Evolutionary conservation across 2,329 filamentous ascomycete genomes (phyloP).

Genomic region (Aspergillus sclerotialis): DNA sequence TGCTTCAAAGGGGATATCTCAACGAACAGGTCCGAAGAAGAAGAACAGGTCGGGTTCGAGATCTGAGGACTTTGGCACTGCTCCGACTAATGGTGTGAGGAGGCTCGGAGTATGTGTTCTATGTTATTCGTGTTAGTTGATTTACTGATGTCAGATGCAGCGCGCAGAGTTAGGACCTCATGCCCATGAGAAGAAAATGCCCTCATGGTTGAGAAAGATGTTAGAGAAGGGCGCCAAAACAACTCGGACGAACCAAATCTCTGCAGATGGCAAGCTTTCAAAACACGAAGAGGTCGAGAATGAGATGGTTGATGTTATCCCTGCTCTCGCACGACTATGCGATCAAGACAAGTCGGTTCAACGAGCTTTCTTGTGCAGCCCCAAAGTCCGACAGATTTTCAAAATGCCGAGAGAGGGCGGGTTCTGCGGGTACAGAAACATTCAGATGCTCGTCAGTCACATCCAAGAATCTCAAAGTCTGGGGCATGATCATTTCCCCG

Average conservation of each 20-base stretch:
- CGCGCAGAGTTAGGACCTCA: constrained; percentile 62
- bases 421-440: constrained; percentile 93
- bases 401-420: constrained; percentile 78
- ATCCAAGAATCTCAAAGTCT: constrained; percentile 54
- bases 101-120: constrained; percentile 22
- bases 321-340: constrained; percentile 56
- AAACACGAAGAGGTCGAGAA: constrained; percentile 42
- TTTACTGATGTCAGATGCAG: constrained; percentile 21
- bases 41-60: constrained; percentile 2
- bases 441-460: constrained; percentile 83
- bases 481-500: constrained; percentile 55
- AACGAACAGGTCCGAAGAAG: background rate
- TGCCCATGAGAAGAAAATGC: constrained; percentile 69
- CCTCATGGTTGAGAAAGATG: constrained; percentile 57
- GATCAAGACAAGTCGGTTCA: constrained; percentile 58
- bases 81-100: constrained; percentile 11
- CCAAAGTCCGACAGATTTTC: constrained; percentile 68
- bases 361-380: constrained; percentile 73
- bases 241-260: constrained; percentile 46
- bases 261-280: constrained; percentile 35
- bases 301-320: constrained; percentile 49
- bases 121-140: background rate
- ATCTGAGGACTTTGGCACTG: background rate
- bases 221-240: constrained; percentile 55
- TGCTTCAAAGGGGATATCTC: background rate